A percentile compares a stretch with the other conserved stretches of the same genome.
phyloP scores from a whole-genome alignment of 140 eudicot species.

The Erigeron philadelphicus region DNA sequence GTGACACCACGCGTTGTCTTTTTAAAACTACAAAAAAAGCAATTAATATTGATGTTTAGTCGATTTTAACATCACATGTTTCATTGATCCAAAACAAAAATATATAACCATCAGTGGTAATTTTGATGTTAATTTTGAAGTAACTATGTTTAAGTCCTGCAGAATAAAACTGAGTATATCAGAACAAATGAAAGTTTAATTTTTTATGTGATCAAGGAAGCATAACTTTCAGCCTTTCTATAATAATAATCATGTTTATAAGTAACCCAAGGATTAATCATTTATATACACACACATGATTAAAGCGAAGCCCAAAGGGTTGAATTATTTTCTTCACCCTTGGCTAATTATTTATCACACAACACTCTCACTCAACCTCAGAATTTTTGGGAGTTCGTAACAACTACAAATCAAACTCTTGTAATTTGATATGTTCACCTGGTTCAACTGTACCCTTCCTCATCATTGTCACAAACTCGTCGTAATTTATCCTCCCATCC shows the following conservation, averaged over 20 bases:
- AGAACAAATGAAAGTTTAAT: no score
- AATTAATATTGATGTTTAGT: not conserved
- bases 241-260: no score
- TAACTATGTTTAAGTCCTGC: no score
- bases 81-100: not conserved
- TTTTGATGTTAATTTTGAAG: no score
- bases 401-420: conserved; percentile 22
- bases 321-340: conserved; percentile 12
- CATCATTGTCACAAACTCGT: conserved; percentile 86
- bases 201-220: no score
- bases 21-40: not conserved
- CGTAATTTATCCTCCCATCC: conserved; percentile 88
- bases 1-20: not conserved
- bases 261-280: no score
- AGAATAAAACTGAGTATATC: no score
- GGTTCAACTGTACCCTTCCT: conserved; percentile 64
- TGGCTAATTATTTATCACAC: conserved; percentile 30
- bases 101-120: not conserved
- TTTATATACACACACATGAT: not conserved
- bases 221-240: no score
- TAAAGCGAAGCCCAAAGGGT: conserved; percentile 21
- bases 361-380: conserved; percentile 20
- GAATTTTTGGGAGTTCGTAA: conserved; percentile 11
- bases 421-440: conserved; percentile 31
- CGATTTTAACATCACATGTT: not conserved